These are phyloP conservation scores for Omphalea diandra DNA, from an alignment of 441 rosid genomes.

Conservation along the genomic window DNA sequence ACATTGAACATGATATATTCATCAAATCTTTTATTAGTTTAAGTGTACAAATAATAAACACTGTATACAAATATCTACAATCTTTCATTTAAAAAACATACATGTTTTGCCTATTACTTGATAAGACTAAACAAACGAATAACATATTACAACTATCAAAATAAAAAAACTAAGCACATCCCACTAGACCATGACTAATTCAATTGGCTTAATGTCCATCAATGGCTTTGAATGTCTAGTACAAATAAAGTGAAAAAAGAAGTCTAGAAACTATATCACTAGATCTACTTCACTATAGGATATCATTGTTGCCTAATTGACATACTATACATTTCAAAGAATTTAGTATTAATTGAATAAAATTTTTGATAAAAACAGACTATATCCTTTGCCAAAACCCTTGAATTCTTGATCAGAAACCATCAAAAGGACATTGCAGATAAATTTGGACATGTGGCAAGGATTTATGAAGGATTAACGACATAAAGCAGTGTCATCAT, in stretches of 20 bases:
- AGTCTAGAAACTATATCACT: neutral
- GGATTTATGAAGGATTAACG: constrained; percentile 58
- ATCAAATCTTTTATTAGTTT: no score
- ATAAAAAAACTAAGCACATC: neutral
- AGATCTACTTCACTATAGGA: neutral
- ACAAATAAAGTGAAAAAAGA: neutral
- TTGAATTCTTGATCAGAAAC: no score
- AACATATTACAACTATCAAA: neutral
- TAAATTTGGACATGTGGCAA: constrained; percentile 71
- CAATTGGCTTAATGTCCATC: neutral
- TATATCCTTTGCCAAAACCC: neutral
- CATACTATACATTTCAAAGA: neutral
- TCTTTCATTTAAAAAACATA: no score
- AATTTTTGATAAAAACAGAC: neutral
- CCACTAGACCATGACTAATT: neutral
- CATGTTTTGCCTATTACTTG: no score
- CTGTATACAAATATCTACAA: no score
- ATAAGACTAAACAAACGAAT: neutral
- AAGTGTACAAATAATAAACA: no score
- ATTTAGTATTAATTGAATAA: neutral
- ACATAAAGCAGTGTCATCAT: constrained; percentile 82
- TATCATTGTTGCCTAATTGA: neutral
- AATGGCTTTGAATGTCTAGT: neutral
- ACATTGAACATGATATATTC: no score
- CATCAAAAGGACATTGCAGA: neutral